Conservation (phyloP, 2,329 filamentous ascomycete species). For the Cercospora zeae-maydis region DNA sequence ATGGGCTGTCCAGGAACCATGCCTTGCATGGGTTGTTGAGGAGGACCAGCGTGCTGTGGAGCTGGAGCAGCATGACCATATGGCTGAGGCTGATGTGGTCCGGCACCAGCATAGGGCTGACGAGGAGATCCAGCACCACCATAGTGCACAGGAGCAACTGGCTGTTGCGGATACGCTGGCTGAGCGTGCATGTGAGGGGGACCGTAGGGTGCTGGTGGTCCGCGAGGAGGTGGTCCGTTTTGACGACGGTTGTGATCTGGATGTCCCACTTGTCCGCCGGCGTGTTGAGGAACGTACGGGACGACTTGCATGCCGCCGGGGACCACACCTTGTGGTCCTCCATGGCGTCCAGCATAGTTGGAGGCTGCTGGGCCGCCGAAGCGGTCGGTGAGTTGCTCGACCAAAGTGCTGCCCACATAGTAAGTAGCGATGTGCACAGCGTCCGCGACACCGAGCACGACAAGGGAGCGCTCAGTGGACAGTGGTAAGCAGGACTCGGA, state of each 20-base stretch:
- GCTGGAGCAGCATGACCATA: conserved; percentile 53
- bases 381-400: conserved; percentile 93
- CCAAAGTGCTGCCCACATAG: conserved; percentile 95
- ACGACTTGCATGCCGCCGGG: conserved; percentile 98
- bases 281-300: conserved; percentile 92
- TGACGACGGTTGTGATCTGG: conserved; percentile 75
- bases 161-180: conserved; percentile 43
- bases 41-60: conserved; percentile 61
- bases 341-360: conserved; percentile 94
- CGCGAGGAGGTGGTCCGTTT: conserved; percentile 68
- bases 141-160: conserved; percentile 72
- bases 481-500: conserved; percentile 92
- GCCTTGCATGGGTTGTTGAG: conserved; percentile 67
- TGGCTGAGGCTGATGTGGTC: conserved; percentile 64
- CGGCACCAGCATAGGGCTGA: conserved; percentile 71
- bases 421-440: conserved; percentile 98
- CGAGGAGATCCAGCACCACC: conserved; percentile 67
- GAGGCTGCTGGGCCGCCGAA: conserved; percentile 95
- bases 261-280: conserved; percentile 86
- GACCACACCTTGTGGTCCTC: conserved; percentile 86
- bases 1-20: conserved; percentile 77
- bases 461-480: conserved; percentile 94
- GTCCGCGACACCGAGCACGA: conserved; percentile 95
- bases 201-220: conserved; percentile 54
- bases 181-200: conserved; percentile 64